phyloP scores from a whole-genome alignment of 805 yeast genomes.

The Ascoidea asiatica region DNA sequence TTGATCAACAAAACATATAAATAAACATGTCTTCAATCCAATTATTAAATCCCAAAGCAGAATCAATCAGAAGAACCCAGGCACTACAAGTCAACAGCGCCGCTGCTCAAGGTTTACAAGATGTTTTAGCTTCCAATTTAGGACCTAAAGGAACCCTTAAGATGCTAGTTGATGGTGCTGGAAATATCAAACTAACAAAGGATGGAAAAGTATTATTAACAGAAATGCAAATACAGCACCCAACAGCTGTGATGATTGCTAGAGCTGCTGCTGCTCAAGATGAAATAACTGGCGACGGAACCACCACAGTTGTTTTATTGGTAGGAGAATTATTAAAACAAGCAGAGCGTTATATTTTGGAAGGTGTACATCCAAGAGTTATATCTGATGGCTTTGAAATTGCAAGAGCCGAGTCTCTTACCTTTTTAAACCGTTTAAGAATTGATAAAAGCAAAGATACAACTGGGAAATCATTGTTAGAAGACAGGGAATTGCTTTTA shows the following conservation, averaged over 20 bases:
- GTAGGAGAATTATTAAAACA: conserved; percentile 93
- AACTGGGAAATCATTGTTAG: conserved; percentile 25
- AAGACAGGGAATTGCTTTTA: conserved; percentile 77
- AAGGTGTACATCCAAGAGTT: conserved; percentile 93
- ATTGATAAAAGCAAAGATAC: too few species aligned
- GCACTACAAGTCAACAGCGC: conserved; percentile 90
- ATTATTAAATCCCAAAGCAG: conserved; percentile 92
- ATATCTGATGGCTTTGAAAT: conserved; percentile 90
- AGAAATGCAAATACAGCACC: conserved; percentile 95
- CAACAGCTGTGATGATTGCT: conserved; percentile 84
- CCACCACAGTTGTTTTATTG: conserved; percentile 85
- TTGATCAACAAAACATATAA: neutral
- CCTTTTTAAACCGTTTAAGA: conserved; percentile 57
- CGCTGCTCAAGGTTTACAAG: conserved; percentile 95
- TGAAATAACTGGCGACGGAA: conserved; percentile 98
- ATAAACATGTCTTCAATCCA: conserved; percentile 54
- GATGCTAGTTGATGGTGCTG: conserved; percentile 95
- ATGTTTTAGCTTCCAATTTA: conserved; percentile 77
- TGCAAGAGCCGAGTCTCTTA: conserved; percentile 67
- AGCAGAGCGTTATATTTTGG: conserved; percentile 81
- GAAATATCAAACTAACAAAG: conserved; percentile 87
- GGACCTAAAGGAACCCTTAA: conserved; percentile 97
- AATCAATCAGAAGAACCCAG: conserved; percentile 88
- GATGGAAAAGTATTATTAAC: conserved; percentile 89
- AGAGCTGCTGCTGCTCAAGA: conserved; percentile 98